Evolutionary conservation across 2,329 filamentous ascomycete species (phyloP), one percentile per base, ranked within the genome.

Genomic region (Sclerotinia minor): DNA sequence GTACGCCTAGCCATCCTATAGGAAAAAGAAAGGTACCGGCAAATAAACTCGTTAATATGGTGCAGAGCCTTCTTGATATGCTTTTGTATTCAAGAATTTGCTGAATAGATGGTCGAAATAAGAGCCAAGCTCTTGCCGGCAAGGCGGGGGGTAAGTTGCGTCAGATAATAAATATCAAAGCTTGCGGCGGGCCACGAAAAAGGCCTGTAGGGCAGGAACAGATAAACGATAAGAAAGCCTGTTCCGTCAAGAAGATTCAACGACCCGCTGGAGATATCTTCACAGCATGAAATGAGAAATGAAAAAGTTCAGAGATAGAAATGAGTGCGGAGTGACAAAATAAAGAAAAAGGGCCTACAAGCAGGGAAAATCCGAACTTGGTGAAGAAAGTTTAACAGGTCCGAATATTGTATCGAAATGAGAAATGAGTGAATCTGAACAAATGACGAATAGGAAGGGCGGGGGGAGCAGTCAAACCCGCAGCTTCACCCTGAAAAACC

Each of bases 1-100:
- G 89, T 87, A 69, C 75, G 76, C 64, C 70, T 68, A 57, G 75
- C 75, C 76, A 78, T 78, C 71, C 72, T 71, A 70, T 72, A 71
- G 67, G 47, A 55, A 64, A 53, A 63, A 60, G 55, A 69, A 71
- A 59, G 45, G 69, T 69, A 70, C 71, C 70, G 69, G 72, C 72
- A 69, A 70, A 69, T 66, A 60, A 67, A 69, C 71, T 26, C 68
- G 70, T 69, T 70, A 70, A 70, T 65, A 70, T 69, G 72, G 60
- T 73, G 75, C 74, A 60, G 70, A 67, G 60, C 73, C 70, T 15
- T 76, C 74, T 75, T 72, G 73, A 72, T 76, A 72, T 71, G n/a
- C 32, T 15, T 61, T 41, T 73, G 70, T 69, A 50, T 68, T 67
- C 68, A 67, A 67, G 13, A 19, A 49, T 49, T 5, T 67, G 44